Evolutionary conservation across 2,329 filamentous ascomycete genomes (phyloP), one percentile per base, ranked within the genome.

Genomic region (Penicillium aurantiogriseum): DNA sequence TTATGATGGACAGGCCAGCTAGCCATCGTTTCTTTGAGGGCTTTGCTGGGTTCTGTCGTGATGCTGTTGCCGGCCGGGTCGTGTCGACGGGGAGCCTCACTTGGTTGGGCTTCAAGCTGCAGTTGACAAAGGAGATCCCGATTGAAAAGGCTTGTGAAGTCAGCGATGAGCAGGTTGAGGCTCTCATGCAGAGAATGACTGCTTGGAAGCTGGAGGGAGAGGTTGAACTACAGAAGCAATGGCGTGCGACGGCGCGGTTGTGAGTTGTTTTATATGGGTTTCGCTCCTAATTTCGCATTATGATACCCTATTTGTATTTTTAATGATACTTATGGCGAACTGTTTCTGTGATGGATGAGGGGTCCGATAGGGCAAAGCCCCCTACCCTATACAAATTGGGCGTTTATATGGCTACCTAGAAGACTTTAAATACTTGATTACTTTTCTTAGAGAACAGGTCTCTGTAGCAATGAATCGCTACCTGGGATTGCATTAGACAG

Each of bases 31-130:
- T 85, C 65, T 81, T 85, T 56, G 71, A 79, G 15, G 75, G 77
- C 3, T 85, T 85, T 82, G 74, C 82, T 0, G 72, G 70, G 2
- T 91, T 91, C 54, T 74, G 72, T 49, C 66, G 64, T 0, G 69
- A 74, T 59, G 74, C 70, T 5, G 69, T 66, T 5, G 63, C 69
- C 0, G 73, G 67, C 2, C 58, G 56, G 19, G 67, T 73, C 7
- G 57, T 57, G 19, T 60, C 62, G 27, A 60, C 69, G n/a, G 71
- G 70, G n/a, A 52, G 68, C 38, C 58, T 75, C 44, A 68, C 69
- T 9, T 71, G 69, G 60, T 48, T 74, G n/a, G 64, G 67, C 23
- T 70, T 68, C 42, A 70, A 72, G 35, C 58, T 71, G 35, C 61
- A 54, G 23, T 62, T 64, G 13, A 64, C 57, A 2, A 68, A 66